Evolutionary conservation across 2,329 filamentous ascomycete genomes (phyloP), one percentile per base, ranked within the genome.

Genomic region (Simplicillium sp.): DNA sequence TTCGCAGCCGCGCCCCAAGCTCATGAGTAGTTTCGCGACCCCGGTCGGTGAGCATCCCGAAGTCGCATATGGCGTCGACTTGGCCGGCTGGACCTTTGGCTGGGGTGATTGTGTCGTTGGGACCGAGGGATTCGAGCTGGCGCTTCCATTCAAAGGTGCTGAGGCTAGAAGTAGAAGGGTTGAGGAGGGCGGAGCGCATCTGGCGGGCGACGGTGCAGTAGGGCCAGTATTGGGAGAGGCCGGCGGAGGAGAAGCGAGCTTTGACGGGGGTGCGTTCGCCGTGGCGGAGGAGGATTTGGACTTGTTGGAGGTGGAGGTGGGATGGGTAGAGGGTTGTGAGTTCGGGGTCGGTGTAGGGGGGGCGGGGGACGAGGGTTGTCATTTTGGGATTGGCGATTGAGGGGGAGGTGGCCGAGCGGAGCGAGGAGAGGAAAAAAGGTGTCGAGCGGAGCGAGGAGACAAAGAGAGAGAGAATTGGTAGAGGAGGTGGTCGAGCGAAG

Each of bases 181-280:
- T 62, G 29, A 77, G 65, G 28, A 77, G 60, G 46, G 62, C 66
- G 25, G 65, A 64, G 45, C 64, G 77, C 57, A 97, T 73, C 49
- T 82, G 80, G 44, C 78, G 75, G 16, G 84, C 85, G 41, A 82
- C 77, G 48, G 77, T 75, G 65, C 92, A 98, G 64, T 96, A 97
- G 2, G 92, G 87, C 92, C 92, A 98, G 62, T 80, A 81, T 38
- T 72, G 57, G 34, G 65, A 59, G n/a, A 83, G 70, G 11, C 78
- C 79, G 37, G 77, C 75, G 65, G 90, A 92, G 56, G 85, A 77
- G 60, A 98, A 96, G 32, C 92, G 83, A n/a, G 85, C 74, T 43
- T 80, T 84, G 20, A 97, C 85, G 20, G 90, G 90, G 7, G 83
- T 90, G 43, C 90, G 82, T 67, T 82, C 77, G 64, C 84, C 84